Base-by-base conservation (phyloP, 2,329 filamentous ascomycete genomes). In the Madurella mycetomatis region DNA sequence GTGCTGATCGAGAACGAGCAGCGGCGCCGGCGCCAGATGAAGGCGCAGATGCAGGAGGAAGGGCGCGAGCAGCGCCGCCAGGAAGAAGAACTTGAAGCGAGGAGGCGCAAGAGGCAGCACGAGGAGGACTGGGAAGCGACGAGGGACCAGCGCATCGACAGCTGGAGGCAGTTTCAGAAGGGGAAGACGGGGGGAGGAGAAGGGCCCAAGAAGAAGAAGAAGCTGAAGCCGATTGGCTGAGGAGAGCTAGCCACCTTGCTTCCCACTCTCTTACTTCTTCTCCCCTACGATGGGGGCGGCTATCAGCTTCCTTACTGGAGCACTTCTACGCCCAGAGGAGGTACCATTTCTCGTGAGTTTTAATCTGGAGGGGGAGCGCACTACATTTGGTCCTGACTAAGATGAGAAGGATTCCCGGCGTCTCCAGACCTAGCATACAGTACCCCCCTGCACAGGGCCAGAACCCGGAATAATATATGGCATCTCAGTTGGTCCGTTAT, bases 21-120 rank as follows among this genome's bases (percentile, higher is more conserved):
- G 66, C 82, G 94, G 49, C 80, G 90, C 51, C 80, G 89, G 56
- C 82, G 91, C 62, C 92, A 96, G 78, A 72, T 92, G 69, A 95
- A 95, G 76, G 94, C 89, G 41, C 88, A 94, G 77, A 87, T 99
- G 86, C 90, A 95, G 72, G 94, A 99, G 72, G 92, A 99, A 71
- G 94, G 94, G 7, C 80, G 94, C 51, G 87, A 94, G 76, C 86
- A 95, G 79, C 83, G 85, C 67, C 88, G 87, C 69, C 85, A 85
- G 65, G 94, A 99, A 18, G 88, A 91, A 64, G 92, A 96, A 73
- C 58, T 88, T 9, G 90, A 92, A 65, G 82, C 81, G 62, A 77
- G 89, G 65, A 92, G 92, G 75, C 81, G 88, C 63, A 92, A 92
- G 81, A 81, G 94, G 56, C 91, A 97, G 68, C 90, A 94, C 70